A percentile compares a stretch with the other conserved stretches of the same genome.
phyloP scores from a whole-genome alignment of 257 asterid species.

The Orobanche coerulescens region DNA sequence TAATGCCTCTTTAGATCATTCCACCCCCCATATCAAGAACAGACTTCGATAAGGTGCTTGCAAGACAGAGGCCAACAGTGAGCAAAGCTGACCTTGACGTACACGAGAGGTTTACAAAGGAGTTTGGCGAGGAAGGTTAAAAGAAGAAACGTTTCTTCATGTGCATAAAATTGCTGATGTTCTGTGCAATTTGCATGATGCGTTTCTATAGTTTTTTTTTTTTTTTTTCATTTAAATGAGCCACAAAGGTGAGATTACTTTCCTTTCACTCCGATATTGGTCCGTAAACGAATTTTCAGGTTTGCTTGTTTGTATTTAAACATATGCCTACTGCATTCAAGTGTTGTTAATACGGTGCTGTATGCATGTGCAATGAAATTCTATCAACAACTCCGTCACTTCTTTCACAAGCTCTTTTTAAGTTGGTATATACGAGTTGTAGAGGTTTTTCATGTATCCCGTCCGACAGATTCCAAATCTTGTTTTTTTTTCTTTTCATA shows the following conservation, averaged over 20 bases:
- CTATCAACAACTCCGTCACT: not conserved
- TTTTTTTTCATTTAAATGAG: not conserved
- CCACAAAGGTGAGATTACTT: not conserved
- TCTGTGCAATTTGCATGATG: conserved; percentile 3
- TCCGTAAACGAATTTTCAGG: conserved; percentile 4
- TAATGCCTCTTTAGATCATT: conserved; percentile 45
- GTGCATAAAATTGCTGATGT: not conserved
- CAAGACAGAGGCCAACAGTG: conserved; percentile 63
- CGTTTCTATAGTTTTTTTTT: not conserved
- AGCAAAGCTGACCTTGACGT: conserved; percentile 16
- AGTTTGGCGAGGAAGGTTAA: conserved; percentile 98
- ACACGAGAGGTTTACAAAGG: conserved; percentile 75
- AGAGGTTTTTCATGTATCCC: too few species aligned
- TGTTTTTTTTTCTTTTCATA: too few species aligned
- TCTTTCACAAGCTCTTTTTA: too few species aligned
- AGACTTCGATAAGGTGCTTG: conserved; percentile 90
- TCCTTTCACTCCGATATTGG: conserved; percentile 1
- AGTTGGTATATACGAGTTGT: too few species aligned
- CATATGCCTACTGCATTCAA: not conserved
- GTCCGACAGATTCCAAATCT: too few species aligned
- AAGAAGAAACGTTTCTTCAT: not conserved
- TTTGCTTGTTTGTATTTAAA: conserved; percentile 13
- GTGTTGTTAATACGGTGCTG: conserved; percentile 2
- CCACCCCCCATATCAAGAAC: conserved; percentile 88
- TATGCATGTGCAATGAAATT: not conserved